Evolutionary conservation across 2,329 filamentous ascomycete genomes (phyloP), one percentile per base, ranked within the genome.

Genomic region (Chaetomium globosum): DNA sequence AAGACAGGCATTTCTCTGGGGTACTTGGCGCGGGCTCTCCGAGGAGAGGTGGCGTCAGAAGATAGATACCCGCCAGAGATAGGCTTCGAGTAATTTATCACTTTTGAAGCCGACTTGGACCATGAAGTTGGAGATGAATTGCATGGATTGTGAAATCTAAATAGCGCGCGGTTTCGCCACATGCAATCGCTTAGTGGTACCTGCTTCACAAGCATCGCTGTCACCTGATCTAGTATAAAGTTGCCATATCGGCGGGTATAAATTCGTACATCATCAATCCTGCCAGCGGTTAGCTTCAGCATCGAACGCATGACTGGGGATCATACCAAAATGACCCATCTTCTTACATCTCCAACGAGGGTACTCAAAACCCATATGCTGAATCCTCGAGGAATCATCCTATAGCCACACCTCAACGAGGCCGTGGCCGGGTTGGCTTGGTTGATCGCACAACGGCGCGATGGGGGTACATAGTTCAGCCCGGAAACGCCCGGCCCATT

Each of bases 401-500:
- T n/a, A 19, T 19, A 19, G 8, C 26, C 28, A 53, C 51, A n/a
- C 4, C 51, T 31, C 26, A 8, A 28, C 28, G 23, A 28, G 36
- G 54, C 9, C 21, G 21, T 19, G 26, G 23, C 10, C 12, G 30
- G 53, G n/a, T 30, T 33, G 19, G 21, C 19, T 33, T 13, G 16
- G 23, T 48, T n/a, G n/a, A 36, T 19, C 36, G 19, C 19, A 10
- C 52, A 21, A 21, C 6, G 5, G 13, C 23, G 3, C 21, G 4
- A 19, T 5, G 23, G n/a, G 5, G 6, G 6, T 4, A 28, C 16
- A 13, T 7, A 28, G 9, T 28, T 70, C 63, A 68, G 28, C 68
- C 67, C 1, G 66, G 64, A 39, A 72, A 72, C 4, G 67, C 55
- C 36, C 70, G 62, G 8, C 76, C 76, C 76, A 78, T 78, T 23